A percentile compares a stretch with the other conserved stretches of the same genome.
Conservation (phyloP, 176 grass and related monocot genomes). For the Phyllostachys edulis region DNA sequence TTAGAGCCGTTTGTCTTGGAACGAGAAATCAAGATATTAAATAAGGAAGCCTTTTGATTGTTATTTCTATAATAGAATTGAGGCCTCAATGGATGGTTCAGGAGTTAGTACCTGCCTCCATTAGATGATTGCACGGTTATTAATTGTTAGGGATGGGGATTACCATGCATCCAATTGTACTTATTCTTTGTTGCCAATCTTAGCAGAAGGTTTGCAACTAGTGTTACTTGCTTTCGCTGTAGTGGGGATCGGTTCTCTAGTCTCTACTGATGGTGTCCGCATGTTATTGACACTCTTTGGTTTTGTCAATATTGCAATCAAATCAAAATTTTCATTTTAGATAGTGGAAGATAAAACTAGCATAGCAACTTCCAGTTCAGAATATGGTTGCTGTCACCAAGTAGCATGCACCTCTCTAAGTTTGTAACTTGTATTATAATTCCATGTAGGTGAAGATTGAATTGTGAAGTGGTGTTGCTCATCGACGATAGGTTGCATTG, state of each 20-base stretch:
- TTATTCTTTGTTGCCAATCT: constrained; percentile 8
- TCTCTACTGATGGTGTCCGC: neutral
- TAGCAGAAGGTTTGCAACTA: neutral
- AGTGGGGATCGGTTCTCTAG: constrained; percentile 33
- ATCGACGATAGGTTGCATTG: neutral
- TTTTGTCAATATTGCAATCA: neutral
- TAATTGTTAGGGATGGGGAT: neutral
- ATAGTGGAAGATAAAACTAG: neutral
- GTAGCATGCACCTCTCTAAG: neutral
- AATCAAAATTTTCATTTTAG: constrained; percentile 2
- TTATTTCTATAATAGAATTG: neutral
- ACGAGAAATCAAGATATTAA: constrained; percentile 18
- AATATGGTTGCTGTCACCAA: neutral
- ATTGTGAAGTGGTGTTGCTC: neutral
- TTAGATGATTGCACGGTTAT: neutral
- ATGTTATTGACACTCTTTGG: neutral
- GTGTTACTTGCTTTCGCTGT: neutral
- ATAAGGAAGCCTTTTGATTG: neutral
- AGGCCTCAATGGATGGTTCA: neutral
- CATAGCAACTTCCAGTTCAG: neutral
- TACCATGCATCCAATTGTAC: neutral
- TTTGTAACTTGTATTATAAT: neutral
- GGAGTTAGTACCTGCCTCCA: neutral
- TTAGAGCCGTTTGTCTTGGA: constrained; percentile 21
- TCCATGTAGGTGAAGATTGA: constrained; percentile 33